phyloP scores from a whole-genome alignment of 139 green algal genomes.

The Chlorella sp. region DNA sequence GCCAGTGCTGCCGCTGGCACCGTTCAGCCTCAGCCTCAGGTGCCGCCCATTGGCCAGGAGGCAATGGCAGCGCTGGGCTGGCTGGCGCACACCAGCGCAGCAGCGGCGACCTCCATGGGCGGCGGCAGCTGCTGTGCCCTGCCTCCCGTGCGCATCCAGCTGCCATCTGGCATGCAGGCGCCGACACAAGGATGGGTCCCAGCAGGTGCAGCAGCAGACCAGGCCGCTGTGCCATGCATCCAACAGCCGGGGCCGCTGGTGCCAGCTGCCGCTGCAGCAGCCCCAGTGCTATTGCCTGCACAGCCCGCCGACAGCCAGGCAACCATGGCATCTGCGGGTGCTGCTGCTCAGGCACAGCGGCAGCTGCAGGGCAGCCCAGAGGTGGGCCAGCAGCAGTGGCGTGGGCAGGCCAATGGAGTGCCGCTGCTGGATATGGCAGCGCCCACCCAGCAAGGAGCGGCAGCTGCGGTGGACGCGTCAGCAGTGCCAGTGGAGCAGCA shows the following conservation, averaged over 20 bases:
- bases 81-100: background rate
- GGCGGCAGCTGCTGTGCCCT: conserved; percentile 27
- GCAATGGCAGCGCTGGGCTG: background rate
- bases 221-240: background rate
- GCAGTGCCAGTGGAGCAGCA: background rate
- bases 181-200: background rate
- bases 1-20: too few relatives aligned
- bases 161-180: background rate
- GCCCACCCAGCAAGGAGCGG: background rate
- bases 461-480: background rate
- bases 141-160: background rate
- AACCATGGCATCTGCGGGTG: conserved; percentile 1
- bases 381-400: background rate
- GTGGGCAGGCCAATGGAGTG: too few relatives aligned
- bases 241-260: too few relatives aligned
- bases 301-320: conserved; percentile 25
- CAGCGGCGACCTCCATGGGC: too few relatives aligned
- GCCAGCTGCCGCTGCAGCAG: background rate
- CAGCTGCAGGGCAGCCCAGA: background rate
- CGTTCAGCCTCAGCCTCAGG: background rate
- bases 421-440: background rate
- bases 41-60: background rate
- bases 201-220: background rate
- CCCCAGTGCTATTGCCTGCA: background rate
- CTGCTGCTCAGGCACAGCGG: background rate